These are phyloP conservation scores for Candida namnaoensis DNA, from an alignment of 805 yeast genomes.

Conservation along the genomic window DNA sequence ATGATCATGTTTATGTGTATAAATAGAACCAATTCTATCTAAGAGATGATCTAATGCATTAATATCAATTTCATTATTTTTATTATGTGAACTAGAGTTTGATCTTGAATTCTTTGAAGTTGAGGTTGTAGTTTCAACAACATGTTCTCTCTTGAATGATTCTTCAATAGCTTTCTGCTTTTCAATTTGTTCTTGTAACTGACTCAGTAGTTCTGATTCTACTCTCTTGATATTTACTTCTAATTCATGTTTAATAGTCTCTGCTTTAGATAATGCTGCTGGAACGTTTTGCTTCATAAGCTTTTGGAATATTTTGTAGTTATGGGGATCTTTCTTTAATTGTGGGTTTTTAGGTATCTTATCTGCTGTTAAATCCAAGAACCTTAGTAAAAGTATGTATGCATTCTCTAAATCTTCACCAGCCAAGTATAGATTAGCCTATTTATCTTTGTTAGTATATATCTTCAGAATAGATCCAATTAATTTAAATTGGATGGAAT, in stretches of 20 bases:
- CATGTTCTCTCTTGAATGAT: slow-evolving; percentile 8
- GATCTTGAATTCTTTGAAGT: neutral
- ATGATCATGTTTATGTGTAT: too few relatives aligned
- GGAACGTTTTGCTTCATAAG: slow-evolving; percentile 15
- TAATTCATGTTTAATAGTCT: slow-evolving; percentile 17
- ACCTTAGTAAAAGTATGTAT: slow-evolving; percentile 47
- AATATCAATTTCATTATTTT: too few relatives aligned
- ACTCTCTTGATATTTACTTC: slow-evolving; percentile 23
- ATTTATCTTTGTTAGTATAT: slow-evolving; percentile 2
- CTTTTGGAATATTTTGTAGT: slow-evolving; percentile 6
- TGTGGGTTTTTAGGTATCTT: slow-evolving; percentile 38
- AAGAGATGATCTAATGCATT: too few relatives aligned
- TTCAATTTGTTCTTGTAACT: slow-evolving; percentile 3
- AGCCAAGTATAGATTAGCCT: slow-evolving; percentile 35
- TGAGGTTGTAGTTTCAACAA: slow-evolving; percentile 9
- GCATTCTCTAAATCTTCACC: slow-evolving; percentile 39
- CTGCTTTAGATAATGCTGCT: slow-evolving; percentile 13
- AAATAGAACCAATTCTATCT: too few relatives aligned
- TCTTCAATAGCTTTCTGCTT: slow-evolving; percentile 12
- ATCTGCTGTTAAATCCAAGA: slow-evolving; percentile 47
- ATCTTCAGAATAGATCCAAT: neutral
- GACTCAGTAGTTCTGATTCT: neutral
- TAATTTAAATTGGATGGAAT: too few relatives aligned
- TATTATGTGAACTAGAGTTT: too few relatives aligned
- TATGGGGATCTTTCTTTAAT: slow-evolving; percentile 16